These are phyloP conservation scores for Nitzschia inconspicua DNA, from an alignment of 108 stramenopile genomes.

Conservation along the genomic window DNA sequence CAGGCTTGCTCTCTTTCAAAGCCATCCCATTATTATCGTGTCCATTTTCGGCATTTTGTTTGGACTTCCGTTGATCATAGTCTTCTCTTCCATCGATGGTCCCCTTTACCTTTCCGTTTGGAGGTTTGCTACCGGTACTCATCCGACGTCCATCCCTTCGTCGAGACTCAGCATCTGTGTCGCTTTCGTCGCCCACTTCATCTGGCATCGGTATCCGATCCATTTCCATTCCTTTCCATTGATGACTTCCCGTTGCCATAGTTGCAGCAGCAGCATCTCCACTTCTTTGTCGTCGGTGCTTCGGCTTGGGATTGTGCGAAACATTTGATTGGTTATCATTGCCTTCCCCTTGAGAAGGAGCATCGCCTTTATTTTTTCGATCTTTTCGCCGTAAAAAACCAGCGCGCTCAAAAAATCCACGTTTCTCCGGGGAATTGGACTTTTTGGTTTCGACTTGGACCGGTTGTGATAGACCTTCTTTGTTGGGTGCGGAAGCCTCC, in stretches of 20 bases:
- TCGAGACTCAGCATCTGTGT: slow-evolving; percentile 12
- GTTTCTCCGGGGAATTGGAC: too few species aligned
- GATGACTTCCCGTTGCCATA: slow-evolving; percentile 36
- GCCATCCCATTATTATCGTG: not conserved
- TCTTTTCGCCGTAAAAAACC: not conserved
- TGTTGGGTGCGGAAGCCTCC: too few species aligned
- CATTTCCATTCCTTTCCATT: slow-evolving; percentile 61
- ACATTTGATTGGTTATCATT: too few species aligned
- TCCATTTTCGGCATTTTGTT: not conserved
- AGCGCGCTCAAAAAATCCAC: too few species aligned
- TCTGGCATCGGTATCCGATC: slow-evolving; percentile 44
- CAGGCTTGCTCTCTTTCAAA: too few species aligned
- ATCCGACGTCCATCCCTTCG: not conserved
- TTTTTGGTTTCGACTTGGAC: too few species aligned
- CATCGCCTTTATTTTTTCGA: not conserved
- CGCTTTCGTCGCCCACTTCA: slow-evolving; percentile 25
- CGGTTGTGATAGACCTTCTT: too few species aligned
- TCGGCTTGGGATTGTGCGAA: not conserved
- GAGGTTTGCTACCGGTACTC: too few species aligned
- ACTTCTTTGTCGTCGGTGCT: slow-evolving; percentile 43
- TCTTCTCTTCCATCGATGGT: too few species aligned
- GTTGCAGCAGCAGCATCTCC: slow-evolving; percentile 60
- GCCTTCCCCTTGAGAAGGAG: too few species aligned
- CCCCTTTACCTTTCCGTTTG: too few species aligned
- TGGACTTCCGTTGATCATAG: not conserved